Conservation (phyloP, 148 eudicot genomes). For the Fagopyrum esculentum region DNA sequence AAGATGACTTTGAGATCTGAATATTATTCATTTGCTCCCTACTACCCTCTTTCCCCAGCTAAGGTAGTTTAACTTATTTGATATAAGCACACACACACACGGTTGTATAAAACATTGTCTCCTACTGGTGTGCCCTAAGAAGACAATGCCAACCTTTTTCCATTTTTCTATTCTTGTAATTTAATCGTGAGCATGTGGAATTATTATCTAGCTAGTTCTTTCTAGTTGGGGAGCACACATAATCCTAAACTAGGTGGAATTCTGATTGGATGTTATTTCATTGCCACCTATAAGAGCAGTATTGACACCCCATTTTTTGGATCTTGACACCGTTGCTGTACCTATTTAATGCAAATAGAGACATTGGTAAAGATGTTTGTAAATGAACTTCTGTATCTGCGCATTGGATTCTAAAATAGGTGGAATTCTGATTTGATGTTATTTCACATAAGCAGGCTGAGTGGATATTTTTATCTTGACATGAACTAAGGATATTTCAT, state of each 20-base stretch:
- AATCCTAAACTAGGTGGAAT: not conserved
- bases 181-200: not conserved
- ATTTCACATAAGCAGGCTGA: no score
- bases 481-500: no score
- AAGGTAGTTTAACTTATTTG: not conserved
- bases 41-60: not conserved
- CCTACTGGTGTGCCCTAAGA: not conserved
- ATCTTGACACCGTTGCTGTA: not conserved
- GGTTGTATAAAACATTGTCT: not conserved
- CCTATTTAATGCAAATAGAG: no score
- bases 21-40: slow-evolving; percentile 4
- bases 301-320: not conserved
- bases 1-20: slow-evolving; percentile 1
- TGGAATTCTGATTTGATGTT: no score
- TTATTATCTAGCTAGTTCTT: no score
- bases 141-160: not conserved
- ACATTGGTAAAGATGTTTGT: no score
- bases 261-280: not conserved
- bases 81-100: not conserved
- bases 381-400: no score
- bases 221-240: not conserved
- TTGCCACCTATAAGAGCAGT: not conserved
- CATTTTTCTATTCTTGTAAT: not conserved
- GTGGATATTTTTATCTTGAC: no score
- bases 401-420: no score